Evolutionary conservation across 352 stramenopile species (phyloP), one percentile per base, ranked within the genome.

Genomic region (Globisporangium okanoganense): DNA sequence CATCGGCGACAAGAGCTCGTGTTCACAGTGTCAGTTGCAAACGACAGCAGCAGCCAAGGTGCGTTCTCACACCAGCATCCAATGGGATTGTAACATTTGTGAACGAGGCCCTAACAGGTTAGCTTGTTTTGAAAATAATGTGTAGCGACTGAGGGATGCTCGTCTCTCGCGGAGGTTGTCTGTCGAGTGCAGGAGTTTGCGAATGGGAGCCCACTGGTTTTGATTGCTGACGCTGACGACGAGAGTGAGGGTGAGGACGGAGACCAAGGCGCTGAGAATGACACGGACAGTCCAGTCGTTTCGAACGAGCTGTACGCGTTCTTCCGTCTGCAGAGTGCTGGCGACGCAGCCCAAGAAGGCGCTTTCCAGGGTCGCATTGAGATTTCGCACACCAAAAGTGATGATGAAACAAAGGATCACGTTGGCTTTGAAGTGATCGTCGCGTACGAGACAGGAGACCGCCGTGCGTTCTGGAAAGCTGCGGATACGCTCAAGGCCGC

Each of bases 381-480:
- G 31, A 64, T 85, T 56, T 58, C 56, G 7, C 49, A 48, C 49
- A 22, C 51, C 51, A 12, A 10, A 16, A 43, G 56, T 20, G 65
- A 60, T 1, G 38, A 66, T 45, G 18, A 13, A 50, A 14, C n/a
- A 51, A 45, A 14, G 1, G 18, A 8, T 13, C 18, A 6, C 3
- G 29, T 52, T 8, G 63, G 40, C 10, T 82, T 78, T 54, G 52
- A 73, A 20, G 77, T 92, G 20, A 58, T 67, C 3, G 38, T 88
- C 7, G 56, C 58, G 52, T 95, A 77, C 54, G 70, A 78, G 58
- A 59, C 75, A 48, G 86, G 86, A 3, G 66, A 76, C 12, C 78
- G 86, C 16, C 72, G 75, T 18, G 65, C 66, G 14, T 95, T 91
- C 61, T 95, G 86, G 86, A 75, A 71, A 22, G 67, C 71, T 18